Conservation (phyloP, 2,329 filamentous ascomycete genomes). For the Clarireedia sp. region DNA sequence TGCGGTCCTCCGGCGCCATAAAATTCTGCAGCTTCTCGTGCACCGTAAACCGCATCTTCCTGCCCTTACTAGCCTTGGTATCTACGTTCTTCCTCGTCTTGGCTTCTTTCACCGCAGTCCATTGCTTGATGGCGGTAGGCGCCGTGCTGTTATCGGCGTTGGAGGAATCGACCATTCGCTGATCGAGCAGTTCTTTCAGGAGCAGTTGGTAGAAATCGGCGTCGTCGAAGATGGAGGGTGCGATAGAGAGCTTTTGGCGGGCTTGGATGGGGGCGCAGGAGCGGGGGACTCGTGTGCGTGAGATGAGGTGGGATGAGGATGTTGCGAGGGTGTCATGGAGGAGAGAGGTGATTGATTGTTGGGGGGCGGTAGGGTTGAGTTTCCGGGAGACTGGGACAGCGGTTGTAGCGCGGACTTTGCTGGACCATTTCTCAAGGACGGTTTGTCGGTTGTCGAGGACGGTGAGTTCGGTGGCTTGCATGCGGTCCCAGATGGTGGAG, state of each 20-base stretch:
- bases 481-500: slow-evolving; percentile 63
- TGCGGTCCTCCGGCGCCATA: slow-evolving; percentile 83
- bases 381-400: slow-evolving; percentile 50
- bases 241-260: slow-evolving; percentile 47
- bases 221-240: slow-evolving; percentile 74
- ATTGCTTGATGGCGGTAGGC: slow-evolving; percentile 36
- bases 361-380: slow-evolving; percentile 41
- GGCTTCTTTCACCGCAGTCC: slow-evolving; percentile 64
- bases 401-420: slow-evolving; percentile 60
- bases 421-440: slow-evolving; percentile 83
- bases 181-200: slow-evolving; percentile 86
- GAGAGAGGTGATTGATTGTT: slow-evolving; percentile 58
- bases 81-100: slow-evolving; percentile 81
- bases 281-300: slow-evolving; percentile 61
- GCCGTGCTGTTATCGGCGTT: slow-evolving; percentile 31
- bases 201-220: slow-evolving; percentile 90
- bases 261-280: slow-evolving; percentile 69
- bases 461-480: slow-evolving; percentile 56
- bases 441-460: slow-evolving; percentile 56
- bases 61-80: slow-evolving; percentile 87
- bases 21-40: slow-evolving; percentile 98
- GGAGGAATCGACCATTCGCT: slow-evolving; percentile 65
- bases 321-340: slow-evolving; percentile 58
- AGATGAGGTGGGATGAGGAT: slow-evolving; percentile 57
- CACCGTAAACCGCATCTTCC: slow-evolving; percentile 88